Evolutionary conservation across 148 eudicot species (phyloP), one percentile per base, ranked within the genome.

Genomic region (Chenopodium formosanum): DNA sequence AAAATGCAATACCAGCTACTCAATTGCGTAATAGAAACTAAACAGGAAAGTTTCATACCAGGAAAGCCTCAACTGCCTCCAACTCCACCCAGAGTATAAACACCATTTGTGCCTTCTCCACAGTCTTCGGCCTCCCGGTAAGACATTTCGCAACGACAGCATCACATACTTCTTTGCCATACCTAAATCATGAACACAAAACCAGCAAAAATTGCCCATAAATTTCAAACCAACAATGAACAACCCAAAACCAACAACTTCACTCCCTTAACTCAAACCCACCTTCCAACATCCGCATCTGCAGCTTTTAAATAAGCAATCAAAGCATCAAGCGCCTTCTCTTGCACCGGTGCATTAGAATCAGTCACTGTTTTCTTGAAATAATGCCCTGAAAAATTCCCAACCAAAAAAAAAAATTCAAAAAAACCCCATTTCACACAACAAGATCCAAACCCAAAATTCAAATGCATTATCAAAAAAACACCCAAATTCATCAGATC

Each of bases 71-170:
- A 60, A 86, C 92, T 23, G 99, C 99, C 86, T 97, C 99, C 85
- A 97, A 89, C 91, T 97, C 99, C 65, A 97, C 89, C 99, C 99
- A 97, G 0, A 97, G 93, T 90, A 97, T 79, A 85, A 97, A 97
- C 47, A 86, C 87, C 32, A 80, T 82, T 84, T 94, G 99, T 14
- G 99, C 93, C 88, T 97, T 97, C 87, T 97, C 99, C 84, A 97
- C 99, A 2, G 99, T 97, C 86, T 97, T 97, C 9, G 99, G 95
- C 83, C 99, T 85, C 75, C 98, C 99, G 9, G 94, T 94, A 32
- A 97, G 85, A 83, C 99, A 94, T 81, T 97, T 97, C 0, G 95
- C 94, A 67, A 88, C 94, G 72, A 97, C 82, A 23, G 98, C 91
- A 89, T 97, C 99, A 79, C 99, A 97, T 17, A 91, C 88, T 90